Percentiles rank a stretch among this genome's conserved stretches.
Conservation (phyloP, 257 asterid genomes). For the Solanum paucissectum region DNA sequence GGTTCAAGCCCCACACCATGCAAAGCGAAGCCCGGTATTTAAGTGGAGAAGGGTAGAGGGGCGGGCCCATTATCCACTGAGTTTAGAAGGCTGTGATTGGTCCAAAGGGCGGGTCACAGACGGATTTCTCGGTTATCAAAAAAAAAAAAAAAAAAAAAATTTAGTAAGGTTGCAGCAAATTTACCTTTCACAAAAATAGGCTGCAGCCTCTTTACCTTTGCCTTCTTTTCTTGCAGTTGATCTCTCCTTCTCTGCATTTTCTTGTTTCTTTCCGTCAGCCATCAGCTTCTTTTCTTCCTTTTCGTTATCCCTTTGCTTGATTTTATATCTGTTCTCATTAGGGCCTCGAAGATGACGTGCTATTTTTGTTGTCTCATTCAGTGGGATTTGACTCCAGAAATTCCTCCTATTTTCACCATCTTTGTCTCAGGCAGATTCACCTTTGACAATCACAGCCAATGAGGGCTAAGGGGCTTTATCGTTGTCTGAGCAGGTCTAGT, state of each 20-base stretch:
- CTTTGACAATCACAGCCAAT: neutral
- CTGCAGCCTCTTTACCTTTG: neutral
- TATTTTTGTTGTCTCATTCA: neutral
- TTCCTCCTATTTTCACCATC: neutral
- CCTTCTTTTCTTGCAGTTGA: neutral
- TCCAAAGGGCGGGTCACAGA: no score
- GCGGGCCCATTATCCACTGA: no score
- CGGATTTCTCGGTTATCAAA: no score
- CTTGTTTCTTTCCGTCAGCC: neutral
- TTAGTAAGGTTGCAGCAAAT: neutral
- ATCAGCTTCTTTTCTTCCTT: neutral
- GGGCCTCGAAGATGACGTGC: neutral
- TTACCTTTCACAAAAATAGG: neutral
- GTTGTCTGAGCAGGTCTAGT: neutral
- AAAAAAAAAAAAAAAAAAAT: neutral
- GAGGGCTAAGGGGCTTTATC: neutral
- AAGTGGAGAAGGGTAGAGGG: no score
- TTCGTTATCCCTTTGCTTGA: neutral
- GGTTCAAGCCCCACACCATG: no score
- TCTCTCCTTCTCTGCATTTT: neutral
- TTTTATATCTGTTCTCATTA: neutral
- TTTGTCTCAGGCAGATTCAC: neutral
- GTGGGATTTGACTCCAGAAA: neutral
- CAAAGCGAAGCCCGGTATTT: no score
- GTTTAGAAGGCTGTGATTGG: no score